phyloP scores from a whole-genome alignment of 1,284 basidiomycete species.

The Boletellus deceptivus region DNA sequence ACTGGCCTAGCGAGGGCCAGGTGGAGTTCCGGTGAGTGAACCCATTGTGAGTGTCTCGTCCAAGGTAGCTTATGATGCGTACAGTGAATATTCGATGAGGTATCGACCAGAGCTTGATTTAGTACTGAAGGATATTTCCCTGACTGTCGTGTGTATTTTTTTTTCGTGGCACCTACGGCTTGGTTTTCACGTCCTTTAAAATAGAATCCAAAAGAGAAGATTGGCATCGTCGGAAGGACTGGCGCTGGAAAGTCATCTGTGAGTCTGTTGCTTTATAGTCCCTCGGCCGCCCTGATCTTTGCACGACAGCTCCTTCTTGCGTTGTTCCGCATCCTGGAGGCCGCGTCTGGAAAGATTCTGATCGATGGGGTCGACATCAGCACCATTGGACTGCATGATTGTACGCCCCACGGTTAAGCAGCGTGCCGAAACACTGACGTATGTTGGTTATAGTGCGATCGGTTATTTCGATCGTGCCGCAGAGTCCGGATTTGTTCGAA shows the following conservation, averaged over 20 bases:
- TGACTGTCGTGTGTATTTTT: conserved; percentile 31
- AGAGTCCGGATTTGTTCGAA: conserved; percentile 79
- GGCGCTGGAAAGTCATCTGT: conserved; percentile 92
- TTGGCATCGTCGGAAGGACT: conserved; percentile 86
- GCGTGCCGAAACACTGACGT: neutral
- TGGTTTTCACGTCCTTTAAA: neutral
- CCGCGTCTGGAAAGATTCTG: conserved; percentile 71
- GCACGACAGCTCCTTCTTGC: conserved; percentile 53
- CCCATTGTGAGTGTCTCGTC: neutral
- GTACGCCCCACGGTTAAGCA: conserved; percentile 37
- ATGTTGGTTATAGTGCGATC: conserved; percentile 58
- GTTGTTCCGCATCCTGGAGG: conserved; percentile 83
- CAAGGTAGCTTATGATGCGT: neutral
- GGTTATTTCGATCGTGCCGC: conserved; percentile 87
- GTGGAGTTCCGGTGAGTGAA: conserved; percentile 69
- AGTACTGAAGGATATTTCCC: conserved; percentile 70
- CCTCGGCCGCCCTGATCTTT: neutral
- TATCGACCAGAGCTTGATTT: conserved; percentile 83
- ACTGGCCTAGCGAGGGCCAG: conserved; percentile 77
- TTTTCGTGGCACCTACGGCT: conserved; percentile 16
- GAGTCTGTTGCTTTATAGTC: conserved; percentile 25
- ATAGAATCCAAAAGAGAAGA: conserved; percentile 74
- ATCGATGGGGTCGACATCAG: conserved; percentile 86
- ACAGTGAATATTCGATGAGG: conserved; percentile 72
- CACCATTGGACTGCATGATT: conserved; percentile 79